These are phyloP conservation scores for Carpinus viminea DNA, from an alignment of 306 rosid species.

Conservation along the genomic window DNA sequence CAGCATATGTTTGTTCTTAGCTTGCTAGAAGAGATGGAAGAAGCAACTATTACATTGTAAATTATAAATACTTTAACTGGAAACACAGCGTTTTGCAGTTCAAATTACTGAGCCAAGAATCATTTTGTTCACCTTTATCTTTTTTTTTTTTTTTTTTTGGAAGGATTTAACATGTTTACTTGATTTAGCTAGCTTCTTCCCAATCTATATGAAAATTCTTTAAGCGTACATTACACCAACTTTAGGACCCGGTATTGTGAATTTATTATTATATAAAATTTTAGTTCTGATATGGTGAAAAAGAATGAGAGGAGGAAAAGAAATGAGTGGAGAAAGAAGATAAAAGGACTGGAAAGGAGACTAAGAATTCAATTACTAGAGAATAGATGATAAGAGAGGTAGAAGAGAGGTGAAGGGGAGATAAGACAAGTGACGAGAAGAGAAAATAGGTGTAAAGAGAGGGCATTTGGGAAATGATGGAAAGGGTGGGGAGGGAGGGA, in stretches of 20 bases:
- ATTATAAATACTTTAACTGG: background rate
- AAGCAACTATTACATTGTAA: background rate
- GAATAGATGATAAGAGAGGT: background rate
- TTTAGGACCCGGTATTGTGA: background rate
- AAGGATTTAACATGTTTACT: background rate
- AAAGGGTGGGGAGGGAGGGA: background rate
- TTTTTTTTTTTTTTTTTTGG: background rate
- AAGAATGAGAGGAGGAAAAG: background rate
- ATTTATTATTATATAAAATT: background rate
- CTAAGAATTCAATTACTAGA: background rate
- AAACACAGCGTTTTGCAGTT: background rate
- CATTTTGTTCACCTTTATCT: background rate
- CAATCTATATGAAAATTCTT: background rate
- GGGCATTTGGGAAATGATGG: background rate
- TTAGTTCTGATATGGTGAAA: background rate
- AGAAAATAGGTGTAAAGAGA: background rate
- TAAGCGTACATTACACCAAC: background rate
- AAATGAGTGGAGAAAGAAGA: background rate
- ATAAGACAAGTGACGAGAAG: background rate
- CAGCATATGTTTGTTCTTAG: background rate
- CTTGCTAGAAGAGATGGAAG: background rate
- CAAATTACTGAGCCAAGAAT: constrained; percentile 1
- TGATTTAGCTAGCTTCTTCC: background rate
- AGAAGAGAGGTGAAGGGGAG: background rate
- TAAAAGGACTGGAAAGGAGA: background rate